Base-by-base conservation (phyloP, 1,139 yeast genomes). In the Kodamaea fungicola region DNA sequence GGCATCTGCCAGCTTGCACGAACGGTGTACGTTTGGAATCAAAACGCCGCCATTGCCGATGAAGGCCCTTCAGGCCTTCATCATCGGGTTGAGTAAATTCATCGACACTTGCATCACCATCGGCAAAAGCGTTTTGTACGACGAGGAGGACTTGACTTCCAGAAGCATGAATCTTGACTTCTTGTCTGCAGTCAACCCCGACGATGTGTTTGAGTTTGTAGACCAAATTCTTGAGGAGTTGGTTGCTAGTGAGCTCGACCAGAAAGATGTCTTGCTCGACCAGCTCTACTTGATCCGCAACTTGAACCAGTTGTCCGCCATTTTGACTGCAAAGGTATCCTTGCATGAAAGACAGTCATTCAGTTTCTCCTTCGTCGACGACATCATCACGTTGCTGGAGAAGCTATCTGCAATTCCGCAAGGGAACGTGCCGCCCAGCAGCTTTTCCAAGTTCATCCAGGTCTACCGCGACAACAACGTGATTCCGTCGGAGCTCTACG, bases 91-190 rank as follows among this genome's bases (percentile, higher is more conserved):
- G 7, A 59, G 77, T 33, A 75, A 74, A 42, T 71, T 78, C 49
- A 71, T 78, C 6, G 77, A 77, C 13, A 64, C 75, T 34, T 65
- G 74, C 6, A 51, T 74, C 3, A 56, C 60, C 7, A 58, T 81
- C 27, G 78, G 81, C 1, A 63, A 71, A 12, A 81, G 80, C n/a
- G 83, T 80, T 6, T 63, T 84, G 12, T 80, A 78, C 47, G 90
- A 83, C 49, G 92, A 84, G 50, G 94, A 84, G 51, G 94, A 84
- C 56, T 60, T 84, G 35, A 80, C 80, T 39, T 77, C 84, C 2
- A 74, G 83, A 45, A 65, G 69, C 8, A 77, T 83, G 82, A 78
- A 77, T 35, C 52, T 69, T 35, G 61, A 66, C 42, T 67, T 65
- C 37, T 56, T 69, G 35, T 41, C 57, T 1, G 55, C 50, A 19